Base-by-base conservation (phyloP, 192 early-diverging fungal genomes). In the Linnemannia schmuckeri region DNA sequence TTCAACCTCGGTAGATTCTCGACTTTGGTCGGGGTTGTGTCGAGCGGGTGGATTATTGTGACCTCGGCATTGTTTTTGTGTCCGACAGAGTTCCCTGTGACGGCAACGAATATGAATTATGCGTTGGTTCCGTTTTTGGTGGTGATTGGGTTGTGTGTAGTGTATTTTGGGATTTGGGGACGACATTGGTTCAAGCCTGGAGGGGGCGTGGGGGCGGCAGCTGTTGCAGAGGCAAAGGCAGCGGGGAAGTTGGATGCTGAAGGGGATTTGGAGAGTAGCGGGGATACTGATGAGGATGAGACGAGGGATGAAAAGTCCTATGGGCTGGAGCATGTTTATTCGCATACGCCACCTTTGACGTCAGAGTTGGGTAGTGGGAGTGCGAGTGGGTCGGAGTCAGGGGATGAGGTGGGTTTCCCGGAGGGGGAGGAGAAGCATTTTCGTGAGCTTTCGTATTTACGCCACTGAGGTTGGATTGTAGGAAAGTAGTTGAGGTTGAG, bases 141-240 rank as follows among this genome's bases (percentile, higher is more conserved):
- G 30, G 79, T 91, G 38, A 86, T 91, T 79, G 79, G 89, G n/a
- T n/a, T 74, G 12, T 89, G 86, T 24, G 79, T 81, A 30, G 57
- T 63, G 0, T 91, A 91, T 68, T 91, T 77, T 70, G 82, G 46
- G 35, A 82, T 91, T 44, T 91, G 89, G 89, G 90, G 88, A 6
- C 63, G 90, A 30, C 87, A 91, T 49, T 91, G 90, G 90, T 91
- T 91, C 63, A 89, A 79, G 40, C 77, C 77, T 5, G 77, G 77
- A 5, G 77, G 30, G 1, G 70, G 70, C 0, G 44, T 73, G 15
- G 44, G 41, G 0, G 38, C 72, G 22, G 24, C 18, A 27, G n/a
- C n/a, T 6, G 27, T 47, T 66, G 61, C 10, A 30, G 30, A 9
- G n/a, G n/a, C 24, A 2, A 9, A 9, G 6, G 24, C 24, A n/a